phyloP scores from a whole-genome alignment of 2,329 filamentous ascomycete species.

The Ophiosphaerella narmari region DNA sequence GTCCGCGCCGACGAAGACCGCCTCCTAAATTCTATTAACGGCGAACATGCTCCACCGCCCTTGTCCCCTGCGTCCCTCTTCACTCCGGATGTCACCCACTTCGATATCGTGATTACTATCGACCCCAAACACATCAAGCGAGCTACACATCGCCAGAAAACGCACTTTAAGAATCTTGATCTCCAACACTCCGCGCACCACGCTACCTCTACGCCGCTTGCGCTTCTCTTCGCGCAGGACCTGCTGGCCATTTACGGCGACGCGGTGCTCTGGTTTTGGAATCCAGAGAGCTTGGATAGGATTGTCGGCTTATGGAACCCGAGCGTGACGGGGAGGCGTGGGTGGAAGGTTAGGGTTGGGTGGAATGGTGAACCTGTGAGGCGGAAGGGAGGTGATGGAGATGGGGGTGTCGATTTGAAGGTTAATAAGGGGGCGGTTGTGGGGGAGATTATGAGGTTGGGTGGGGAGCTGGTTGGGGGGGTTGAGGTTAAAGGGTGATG shows the following conservation, averaged over 20 bases:
- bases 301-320: slow-evolving; percentile 72
- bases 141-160: slow-evolving; percentile 35
- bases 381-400: slow-evolving; percentile 27
- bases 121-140: slow-evolving; percentile 55
- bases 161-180: slow-evolving; percentile 81
- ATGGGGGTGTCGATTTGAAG: slow-evolving; percentile 57
- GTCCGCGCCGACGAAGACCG: slow-evolving; percentile 58
- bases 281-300: slow-evolving; percentile 60
- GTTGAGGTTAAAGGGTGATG: slow-evolving; percentile 28
- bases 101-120: slow-evolving; percentile 83
- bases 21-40: slow-evolving; percentile 45
- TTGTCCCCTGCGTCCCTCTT: slow-evolving; percentile 66
- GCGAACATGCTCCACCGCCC: slow-evolving; percentile 1
- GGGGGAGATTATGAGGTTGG: slow-evolving; percentile 59
- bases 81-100: slow-evolving; percentile 72
- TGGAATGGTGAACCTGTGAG: slow-evolving; percentile 66
- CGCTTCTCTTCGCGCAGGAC: slow-evolving; percentile 68
- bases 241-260: slow-evolving; percentile 69
- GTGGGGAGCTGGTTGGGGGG: slow-evolving; percentile 61
- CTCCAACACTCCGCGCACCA: slow-evolving; percentile 47
- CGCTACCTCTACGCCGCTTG: slow-evolving; percentile 61
- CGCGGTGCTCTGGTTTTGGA: slow-evolving; percentile 79
- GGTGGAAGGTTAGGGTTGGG: slow-evolving; percentile 72
- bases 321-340: slow-evolving; percentile 53
- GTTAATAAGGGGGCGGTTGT: slow-evolving; percentile 71